Base-by-base conservation (phyloP, 2,329 filamentous ascomycete genomes). In the Fusarium sp. region DNA sequence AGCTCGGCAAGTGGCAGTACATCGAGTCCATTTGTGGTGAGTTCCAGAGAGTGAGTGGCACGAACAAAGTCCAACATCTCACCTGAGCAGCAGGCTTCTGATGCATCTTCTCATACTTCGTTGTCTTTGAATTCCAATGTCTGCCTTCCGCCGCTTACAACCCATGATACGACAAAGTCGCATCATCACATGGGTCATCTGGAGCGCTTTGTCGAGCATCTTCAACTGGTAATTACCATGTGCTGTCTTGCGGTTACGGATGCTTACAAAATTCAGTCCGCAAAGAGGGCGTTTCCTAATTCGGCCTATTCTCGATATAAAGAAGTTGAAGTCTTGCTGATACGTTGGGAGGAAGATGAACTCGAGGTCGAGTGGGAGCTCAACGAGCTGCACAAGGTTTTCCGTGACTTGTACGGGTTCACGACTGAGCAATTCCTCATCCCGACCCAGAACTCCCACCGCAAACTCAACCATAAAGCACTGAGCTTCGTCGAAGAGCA, bases 331-430 rank as follows among this genome's bases (percentile, higher is more conserved):
- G 67, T 67, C 19, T 38, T 70, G 25, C 49, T 70, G n/a, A 67
- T 69, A 46, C 62, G 60, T 39, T 70, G 67, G 67, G 67, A 70
- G 36, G 67, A 70, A 39, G 67, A 70, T 11, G 67, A 70, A 21
- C 67, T 70, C 11, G 63, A 70, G 6, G 67, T 70, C 9, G 66
- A 67, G 13, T 57, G 52, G 45, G 67, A 70, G 25, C 54, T 70
- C 35, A 58, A 68, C 23, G 64, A 70, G 36, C 15, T 70, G 14
- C 51, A 53, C 39, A 57, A 33, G 10, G 57, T 69, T n/a, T 59
- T 70, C 7, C 56, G 57, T 44, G 53, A 61, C 13, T 38, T 62
- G 25, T 70, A 70, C 41, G 66, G 63, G 2, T 69, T 70, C 41
- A 42, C 54, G 9, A 65, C 66, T 4, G 62, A 64, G 9, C 61